Base-by-base conservation (phyloP, 1,284 basidiomycete species). In the Pisolithus thermaeus region DNA sequence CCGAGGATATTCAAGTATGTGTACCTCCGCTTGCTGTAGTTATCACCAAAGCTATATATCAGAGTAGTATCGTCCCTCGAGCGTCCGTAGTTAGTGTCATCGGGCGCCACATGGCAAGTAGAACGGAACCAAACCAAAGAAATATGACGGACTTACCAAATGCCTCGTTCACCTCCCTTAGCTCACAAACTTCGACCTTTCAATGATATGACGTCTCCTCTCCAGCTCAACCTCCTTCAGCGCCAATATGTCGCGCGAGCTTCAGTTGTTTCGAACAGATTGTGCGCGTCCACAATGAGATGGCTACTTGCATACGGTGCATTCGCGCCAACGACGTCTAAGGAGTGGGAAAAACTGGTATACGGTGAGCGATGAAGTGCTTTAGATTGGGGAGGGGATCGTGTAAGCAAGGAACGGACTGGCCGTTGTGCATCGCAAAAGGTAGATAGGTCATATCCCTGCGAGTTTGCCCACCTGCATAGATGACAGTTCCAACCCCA, bases 361-460 rank as follows among this genome's bases (percentile, higher is more conserved):
- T 42, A n/a, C 22, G n/a, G 25, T 4, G 4, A 3, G 11, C 30
- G 5, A 16, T 22, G 3, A 7, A 23, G 25, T 48, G 23, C 4
- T 7, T 49, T 28, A 23, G n/a, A 18, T n/a, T n/a, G n/a, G 14
- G 16, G 20, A 42, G 12, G 11, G 28, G 3, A 9, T 18, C 7
- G 41, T 2, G 16, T 4, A 7, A 32, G 18, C 22, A 47, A 4
- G 8, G 11, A n/a, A n/a, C n/a, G 14, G 3, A 28, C 51, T 57
- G 49, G 78, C 84, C 84, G 53, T 87, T 87, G 67, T 87, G 83
- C 52, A 90, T 84, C 1, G 81, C 73, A 56, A 89, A 89, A 5
- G 84, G 82, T 8, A 83, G 84, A 2, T 59, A 58, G 59, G 77
- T 83, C 27, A 86, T 61, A 58, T 83, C 69, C n/a, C n/a, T n/a